These are phyloP conservation scores for Leucocoprinus birnbaumii DNA, from an alignment of 768 basidiomycete genomes.

Conservation along the genomic window DNA sequence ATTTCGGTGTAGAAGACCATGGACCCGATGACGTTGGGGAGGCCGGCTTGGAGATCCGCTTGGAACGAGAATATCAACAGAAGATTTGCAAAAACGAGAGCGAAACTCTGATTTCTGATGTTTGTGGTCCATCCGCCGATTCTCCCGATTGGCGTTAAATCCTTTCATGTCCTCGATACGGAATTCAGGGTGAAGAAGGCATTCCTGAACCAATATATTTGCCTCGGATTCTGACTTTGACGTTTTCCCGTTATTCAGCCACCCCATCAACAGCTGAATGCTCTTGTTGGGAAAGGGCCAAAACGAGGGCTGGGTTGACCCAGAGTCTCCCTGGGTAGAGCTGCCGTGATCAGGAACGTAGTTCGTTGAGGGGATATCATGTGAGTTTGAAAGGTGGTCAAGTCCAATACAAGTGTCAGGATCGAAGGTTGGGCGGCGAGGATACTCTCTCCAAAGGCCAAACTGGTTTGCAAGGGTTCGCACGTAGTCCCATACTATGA, in stretches of 20 bases:
- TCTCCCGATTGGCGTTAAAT: too few relatives aligned
- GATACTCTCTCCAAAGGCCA: slow-evolving; percentile 22
- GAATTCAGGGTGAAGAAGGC: slow-evolving; percentile 12
- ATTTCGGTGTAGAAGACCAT: slow-evolving; percentile 23
- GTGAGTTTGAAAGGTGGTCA: too few relatives aligned
- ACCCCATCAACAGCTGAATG: too few relatives aligned
- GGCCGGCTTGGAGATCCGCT: too few relatives aligned
- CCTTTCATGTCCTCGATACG: not conserved
- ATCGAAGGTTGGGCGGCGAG: slow-evolving; percentile 25
- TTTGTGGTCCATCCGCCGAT: not conserved
- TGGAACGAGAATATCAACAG: too few relatives aligned
- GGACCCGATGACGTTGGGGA: slow-evolving; percentile 7
- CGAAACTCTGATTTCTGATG: not conserved
- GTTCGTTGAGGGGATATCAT: too few relatives aligned
- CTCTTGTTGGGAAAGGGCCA: too few relatives aligned
- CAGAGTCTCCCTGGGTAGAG: too few relatives aligned
- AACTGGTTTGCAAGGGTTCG: slow-evolving; percentile 21
- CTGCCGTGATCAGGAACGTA: too few relatives aligned
- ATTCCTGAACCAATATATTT: too few relatives aligned
- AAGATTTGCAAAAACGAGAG: not conserved
- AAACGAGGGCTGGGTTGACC: not conserved
- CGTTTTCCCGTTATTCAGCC: too few relatives aligned
- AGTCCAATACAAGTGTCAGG: slow-evolving; percentile 21
- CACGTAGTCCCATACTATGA: slow-evolving; percentile 18
- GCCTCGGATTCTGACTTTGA: too few relatives aligned